These are phyloP conservation scores for Xylaria sp. DNA, from an alignment of 2,329 filamentous ascomycete species.

Conservation along the genomic window DNA sequence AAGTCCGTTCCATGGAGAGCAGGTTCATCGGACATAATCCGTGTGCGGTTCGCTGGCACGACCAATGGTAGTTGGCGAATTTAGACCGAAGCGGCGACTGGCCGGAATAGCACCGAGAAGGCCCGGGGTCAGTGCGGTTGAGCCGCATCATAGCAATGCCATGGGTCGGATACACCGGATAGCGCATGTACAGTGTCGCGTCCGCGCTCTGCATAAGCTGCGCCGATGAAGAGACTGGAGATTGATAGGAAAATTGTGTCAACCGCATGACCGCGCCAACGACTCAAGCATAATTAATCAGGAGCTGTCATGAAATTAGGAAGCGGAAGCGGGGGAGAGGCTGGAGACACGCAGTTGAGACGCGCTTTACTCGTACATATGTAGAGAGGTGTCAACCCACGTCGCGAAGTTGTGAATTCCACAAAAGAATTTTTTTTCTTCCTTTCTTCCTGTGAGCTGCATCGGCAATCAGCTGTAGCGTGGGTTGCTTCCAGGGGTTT, in stretches of 20 bases:
- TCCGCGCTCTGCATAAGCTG: not conserved
- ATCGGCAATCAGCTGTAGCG: not conserved
- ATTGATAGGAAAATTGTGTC: not conserved
- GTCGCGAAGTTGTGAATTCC: not conserved
- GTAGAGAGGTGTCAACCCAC: not conserved
- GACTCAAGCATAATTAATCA: not conserved
- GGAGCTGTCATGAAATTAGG: no score
- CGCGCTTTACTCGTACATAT: no score
- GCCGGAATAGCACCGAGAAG: constrained; percentile 18
- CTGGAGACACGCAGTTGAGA: no score
- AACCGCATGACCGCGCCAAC: not conserved
- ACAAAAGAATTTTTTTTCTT: not conserved
- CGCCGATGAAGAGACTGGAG: no score
- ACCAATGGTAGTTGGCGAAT: constrained; percentile 7
- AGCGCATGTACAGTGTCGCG: not conserved
- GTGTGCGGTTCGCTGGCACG: constrained; percentile 1
- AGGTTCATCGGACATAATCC: constrained; percentile 3
- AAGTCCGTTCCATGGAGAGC: not conserved
- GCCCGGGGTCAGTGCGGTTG: constrained; percentile 9
- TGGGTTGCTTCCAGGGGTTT: not conserved
- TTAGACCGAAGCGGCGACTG: constrained; percentile 10
- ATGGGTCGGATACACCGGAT: constrained; percentile 5
- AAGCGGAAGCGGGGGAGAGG: no score
- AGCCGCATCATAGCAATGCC: constrained; percentile 19
- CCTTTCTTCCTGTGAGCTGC: not conserved